Conservation (phyloP, 257 asterid species). For the Solanum sejunctum region DNA sequence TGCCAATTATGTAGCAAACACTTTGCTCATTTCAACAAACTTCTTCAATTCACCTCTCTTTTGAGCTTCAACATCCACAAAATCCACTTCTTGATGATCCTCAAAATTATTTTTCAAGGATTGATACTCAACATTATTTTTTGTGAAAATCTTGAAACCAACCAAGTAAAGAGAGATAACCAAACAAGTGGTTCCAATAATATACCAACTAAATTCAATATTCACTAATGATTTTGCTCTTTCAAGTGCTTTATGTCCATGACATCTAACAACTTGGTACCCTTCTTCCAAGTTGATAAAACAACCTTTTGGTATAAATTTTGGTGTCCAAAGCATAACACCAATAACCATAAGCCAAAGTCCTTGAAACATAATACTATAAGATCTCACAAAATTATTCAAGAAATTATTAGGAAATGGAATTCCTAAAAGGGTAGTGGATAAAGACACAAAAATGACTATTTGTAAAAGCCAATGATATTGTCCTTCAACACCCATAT, state of each 20-base stretch:
- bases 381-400: neutral
- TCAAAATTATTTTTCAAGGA: neutral
- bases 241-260: neutral
- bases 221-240: neutral
- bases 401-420: neutral
- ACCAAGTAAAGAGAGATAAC: neutral
- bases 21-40: neutral
- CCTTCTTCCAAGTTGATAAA: neutral
- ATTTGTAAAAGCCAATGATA: neutral
- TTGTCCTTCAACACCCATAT: neutral
- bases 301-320: neutral
- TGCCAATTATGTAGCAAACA: neutral
- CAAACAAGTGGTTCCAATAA: neutral
- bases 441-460: neutral
- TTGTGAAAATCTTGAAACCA: neutral
- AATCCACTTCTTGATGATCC: neutral
- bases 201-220: neutral
- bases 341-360: neutral
- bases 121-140: neutral
- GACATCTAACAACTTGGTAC: neutral
- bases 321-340: neutral
- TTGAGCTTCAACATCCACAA: neutral
- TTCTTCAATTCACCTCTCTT: neutral
- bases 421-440: neutral
- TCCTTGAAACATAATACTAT: neutral